phyloP scores from a whole-genome alignment of 108 stramenopile species.

The Nitzschia sp. region DNA sequence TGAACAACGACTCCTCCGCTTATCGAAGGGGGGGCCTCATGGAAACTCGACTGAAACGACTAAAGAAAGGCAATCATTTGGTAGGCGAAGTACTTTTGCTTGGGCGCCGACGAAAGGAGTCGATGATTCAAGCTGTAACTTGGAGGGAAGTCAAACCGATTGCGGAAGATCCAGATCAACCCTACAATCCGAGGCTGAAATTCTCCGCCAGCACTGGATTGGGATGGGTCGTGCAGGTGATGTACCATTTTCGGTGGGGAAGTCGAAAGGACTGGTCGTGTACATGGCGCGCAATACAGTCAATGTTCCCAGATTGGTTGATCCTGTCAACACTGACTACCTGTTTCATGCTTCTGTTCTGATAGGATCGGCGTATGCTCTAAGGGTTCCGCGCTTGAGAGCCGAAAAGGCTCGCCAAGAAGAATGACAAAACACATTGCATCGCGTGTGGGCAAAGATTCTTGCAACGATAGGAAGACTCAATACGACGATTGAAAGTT shows the following conservation, averaged over 20 bases:
- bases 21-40: too few relatives aligned
- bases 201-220: slow-evolving; percentile 25
- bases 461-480: background rate
- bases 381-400: slow-evolving; percentile 17
- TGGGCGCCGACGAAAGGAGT: too few relatives aligned
- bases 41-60: too few relatives aligned
- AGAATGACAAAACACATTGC: slow-evolving; percentile 11
- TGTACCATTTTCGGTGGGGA: slow-evolving; percentile 21
- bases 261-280: slow-evolving; percentile 41
- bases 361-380: slow-evolving; percentile 38
- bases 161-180: slow-evolving; percentile 17
- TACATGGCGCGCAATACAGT: slow-evolving; percentile 33
- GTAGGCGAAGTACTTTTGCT: too few relatives aligned
- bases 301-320: slow-evolving; percentile 10
- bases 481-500: background rate
- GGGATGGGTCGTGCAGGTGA: slow-evolving; percentile 20
- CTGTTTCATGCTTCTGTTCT: slow-evolving; percentile 30
- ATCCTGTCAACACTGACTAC: slow-evolving; percentile 22
- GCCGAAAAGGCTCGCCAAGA: slow-evolving; percentile 19
- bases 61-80: too few relatives aligned
- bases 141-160: slow-evolving; percentile 36
- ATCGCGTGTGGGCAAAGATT: slow-evolving; percentile 15
- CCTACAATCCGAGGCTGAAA: slow-evolving; percentile 6
- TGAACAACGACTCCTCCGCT: slow-evolving; percentile 25
- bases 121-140: background rate